Conservation (phyloP, 2,329 filamentous ascomycete species). For the Alternaria metachromatica region DNA sequence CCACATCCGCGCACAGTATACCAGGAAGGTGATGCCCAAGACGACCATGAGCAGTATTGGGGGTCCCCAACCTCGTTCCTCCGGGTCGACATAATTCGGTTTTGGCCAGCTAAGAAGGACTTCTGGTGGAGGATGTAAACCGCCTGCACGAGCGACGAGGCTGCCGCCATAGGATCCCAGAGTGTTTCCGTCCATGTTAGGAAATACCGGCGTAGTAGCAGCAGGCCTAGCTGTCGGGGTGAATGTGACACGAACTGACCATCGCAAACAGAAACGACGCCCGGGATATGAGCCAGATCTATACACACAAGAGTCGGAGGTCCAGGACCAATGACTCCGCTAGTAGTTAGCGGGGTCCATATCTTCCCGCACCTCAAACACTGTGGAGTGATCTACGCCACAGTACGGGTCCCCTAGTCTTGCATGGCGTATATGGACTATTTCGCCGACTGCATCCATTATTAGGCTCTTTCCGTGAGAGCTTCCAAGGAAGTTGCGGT, state of each 20-base stretch:
- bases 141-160: slow-evolving; percentile 35
- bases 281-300: slow-evolving; percentile 10
- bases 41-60: slow-evolving; percentile 53
- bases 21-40: slow-evolving; percentile 48
- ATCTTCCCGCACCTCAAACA: slow-evolving; percentile 10
- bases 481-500: background rate
- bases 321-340: slow-evolving; percentile 7
- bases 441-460: background rate
- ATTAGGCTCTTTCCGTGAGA: background rate
- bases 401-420: background rate
- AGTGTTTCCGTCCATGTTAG: slow-evolving; percentile 10
- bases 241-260: background rate
- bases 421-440: background rate
- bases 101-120: slow-evolving; percentile 54
- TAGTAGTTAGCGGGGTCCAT: slow-evolving; percentile 16
- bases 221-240: background rate
- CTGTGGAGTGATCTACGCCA: slow-evolving; percentile 7
- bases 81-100: slow-evolving; percentile 57
- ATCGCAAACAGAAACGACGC: background rate
- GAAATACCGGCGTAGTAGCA: background rate
- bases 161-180: slow-evolving; percentile 3
- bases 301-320: slow-evolving; percentile 13
- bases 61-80: slow-evolving; percentile 52
- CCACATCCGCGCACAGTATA: slow-evolving; percentile 56
- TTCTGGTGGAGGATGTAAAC: slow-evolving; percentile 48